These are phyloP conservation scores for Fusarium sp. DNA, from an alignment of 2,329 filamentous ascomycete genomes.

Conservation along the genomic window DNA sequence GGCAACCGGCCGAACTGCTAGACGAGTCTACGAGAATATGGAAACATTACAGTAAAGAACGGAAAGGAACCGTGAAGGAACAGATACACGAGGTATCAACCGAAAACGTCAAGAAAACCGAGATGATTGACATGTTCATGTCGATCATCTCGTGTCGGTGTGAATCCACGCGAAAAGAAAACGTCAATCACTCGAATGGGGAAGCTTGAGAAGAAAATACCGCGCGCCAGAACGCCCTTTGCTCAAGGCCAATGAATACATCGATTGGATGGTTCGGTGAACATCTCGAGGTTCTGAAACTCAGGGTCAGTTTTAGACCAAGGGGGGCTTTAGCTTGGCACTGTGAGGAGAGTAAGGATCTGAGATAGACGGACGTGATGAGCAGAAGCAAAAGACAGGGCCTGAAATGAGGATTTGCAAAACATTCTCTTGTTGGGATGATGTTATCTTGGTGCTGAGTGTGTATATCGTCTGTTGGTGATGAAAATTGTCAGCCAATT, in stretches of 20 bases:
- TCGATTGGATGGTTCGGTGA: constrained; percentile 26
- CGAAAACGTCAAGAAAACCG: not conserved
- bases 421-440: not conserved
- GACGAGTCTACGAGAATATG: not conserved
- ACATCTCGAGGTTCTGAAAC: constrained; percentile 39
- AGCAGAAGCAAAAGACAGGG: not conserved
- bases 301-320: constrained; percentile 32
- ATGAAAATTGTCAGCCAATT: not conserved
- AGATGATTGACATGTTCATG: not conserved
- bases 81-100: not conserved
- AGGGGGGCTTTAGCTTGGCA: constrained; percentile 24
- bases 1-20: not conserved
- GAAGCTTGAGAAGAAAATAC: not conserved
- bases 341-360: constrained; percentile 8
- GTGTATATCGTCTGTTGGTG: not conserved
- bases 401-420: constrained; percentile 27
- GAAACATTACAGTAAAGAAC: not conserved
- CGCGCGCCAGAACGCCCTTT: constrained; percentile 1
- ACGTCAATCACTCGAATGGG: constrained; percentile 6
- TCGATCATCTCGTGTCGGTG: constrained; percentile 25
- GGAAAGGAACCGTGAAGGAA: not conserved
- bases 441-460: not conserved
- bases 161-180: constrained; percentile 11
- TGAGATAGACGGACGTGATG: constrained; percentile 18
- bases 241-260: not conserved